phyloP scores from a whole-genome alignment of 2,329 filamentous ascomycete genomes.

The Diaporthe destruens region DNA sequence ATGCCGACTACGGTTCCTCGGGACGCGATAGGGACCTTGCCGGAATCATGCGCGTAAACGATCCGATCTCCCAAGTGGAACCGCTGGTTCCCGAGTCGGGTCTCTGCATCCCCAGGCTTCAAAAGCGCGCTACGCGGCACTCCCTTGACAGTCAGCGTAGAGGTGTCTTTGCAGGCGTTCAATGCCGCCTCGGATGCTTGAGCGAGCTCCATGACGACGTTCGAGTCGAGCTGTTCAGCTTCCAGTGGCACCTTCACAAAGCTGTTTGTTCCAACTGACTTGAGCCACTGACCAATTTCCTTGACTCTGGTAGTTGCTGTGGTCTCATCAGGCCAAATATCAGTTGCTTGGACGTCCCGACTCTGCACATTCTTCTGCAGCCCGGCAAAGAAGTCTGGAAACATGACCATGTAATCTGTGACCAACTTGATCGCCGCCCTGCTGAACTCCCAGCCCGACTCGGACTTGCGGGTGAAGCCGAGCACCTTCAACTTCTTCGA shows the following conservation, averaged over 20 bases:
- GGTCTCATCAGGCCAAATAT: constrained; percentile 82
- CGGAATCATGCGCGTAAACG: constrained; percentile 91
- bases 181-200: constrained; percentile 75
- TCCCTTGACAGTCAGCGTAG: constrained; percentile 65
- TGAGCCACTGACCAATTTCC: constrained; percentile 94
- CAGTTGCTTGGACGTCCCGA: constrained; percentile 85
- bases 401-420: constrained; percentile 89
- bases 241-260: constrained; percentile 97
- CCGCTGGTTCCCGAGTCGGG: constrained; percentile 85
- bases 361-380: constrained; percentile 88
- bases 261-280: constrained; percentile 88
- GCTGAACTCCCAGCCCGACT: constrained; percentile 96
- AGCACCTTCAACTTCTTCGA: constrained; percentile 95
- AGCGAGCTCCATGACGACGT: constrained; percentile 86
- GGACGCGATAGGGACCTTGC: constrained; percentile 93
- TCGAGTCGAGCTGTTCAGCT: constrained; percentile 94
- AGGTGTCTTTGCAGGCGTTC: constrained; percentile 43
- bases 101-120: constrained; percentile 96
- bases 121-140: constrained; percentile 90
- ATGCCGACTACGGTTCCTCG: constrained; percentile 95
- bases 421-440: constrained; percentile 84
- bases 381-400: constrained; percentile 94
- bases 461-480: constrained; percentile 89
- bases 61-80: constrained; percentile 91
- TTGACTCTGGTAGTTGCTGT: constrained; percentile 85